Base-by-base conservation (phyloP, 495 filamentous ascomycete genomes). In the Penicillium silybi region DNA sequence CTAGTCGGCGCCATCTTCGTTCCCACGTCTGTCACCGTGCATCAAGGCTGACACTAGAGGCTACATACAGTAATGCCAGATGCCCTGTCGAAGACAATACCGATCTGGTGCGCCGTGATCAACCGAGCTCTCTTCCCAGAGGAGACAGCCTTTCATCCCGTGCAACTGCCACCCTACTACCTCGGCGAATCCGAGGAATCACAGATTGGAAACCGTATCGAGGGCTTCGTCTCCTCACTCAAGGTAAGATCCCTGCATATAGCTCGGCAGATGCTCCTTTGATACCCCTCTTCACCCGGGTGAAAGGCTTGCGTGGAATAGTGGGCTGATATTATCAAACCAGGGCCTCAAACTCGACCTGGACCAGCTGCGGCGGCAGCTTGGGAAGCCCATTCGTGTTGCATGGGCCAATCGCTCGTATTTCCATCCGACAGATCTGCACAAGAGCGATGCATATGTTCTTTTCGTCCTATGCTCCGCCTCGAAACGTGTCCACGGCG, bases 1-100 rank as follows among this genome's bases (percentile, higher is more conserved):
- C 48, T 52, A 54, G 48, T 44, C 48, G 27, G 19, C n/a, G 44
- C 37, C 46, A 42, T 41, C 32, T 50, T 29, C 20, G 26, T 42
- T 54, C 48, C 27, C 20, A 19, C 25, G 9, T 16, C 16, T 35
- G 53, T 48, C 34, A 16, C 43, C 40, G 22, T 53, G 50, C 50
- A 27, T 29, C 22, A 32, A 48, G 41, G 57, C 56, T 59, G 50
- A 66, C 57, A 35, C 27, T 26, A 37, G 25, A 41, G 29, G n/a
- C n/a, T n/a, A n/a, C 32, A 39, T 44, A 20, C 50, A 87, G 84
- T 84, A 52, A 93, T 96, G 82, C 91, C 93, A 4, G 93, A 98
- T 72, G 89, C 92, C 18, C 75, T 98, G 8, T 86, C 85, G 53
- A 97, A 97, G 70, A 98, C 93, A 0, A 70, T 98, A 6, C 93